Conservation (phyloP, 2,329 filamentous ascomycete species). For the Coleophoma cylindrospora region DNA sequence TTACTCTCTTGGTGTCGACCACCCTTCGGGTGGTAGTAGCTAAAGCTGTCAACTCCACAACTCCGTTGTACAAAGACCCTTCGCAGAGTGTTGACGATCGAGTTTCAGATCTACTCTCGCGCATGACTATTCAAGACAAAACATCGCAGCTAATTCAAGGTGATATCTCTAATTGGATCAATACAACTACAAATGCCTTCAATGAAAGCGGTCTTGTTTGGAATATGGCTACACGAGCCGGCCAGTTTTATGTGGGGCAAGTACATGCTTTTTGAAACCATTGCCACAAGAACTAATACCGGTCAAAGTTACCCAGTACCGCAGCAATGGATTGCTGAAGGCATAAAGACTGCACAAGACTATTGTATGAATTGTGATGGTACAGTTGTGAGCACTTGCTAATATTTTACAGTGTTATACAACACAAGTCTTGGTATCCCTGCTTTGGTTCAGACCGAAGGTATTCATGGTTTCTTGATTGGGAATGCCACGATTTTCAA, state of each 20-base stretch:
- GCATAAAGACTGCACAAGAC: constrained; percentile 61
- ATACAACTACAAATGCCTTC: constrained; percentile 60
- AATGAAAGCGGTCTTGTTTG: constrained; percentile 62
- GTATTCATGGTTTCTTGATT: constrained; percentile 67
- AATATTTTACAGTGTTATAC: constrained; percentile 37
- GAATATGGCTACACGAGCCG: constrained; percentile 48
- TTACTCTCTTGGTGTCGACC: too few relatives aligned
- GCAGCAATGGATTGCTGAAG: constrained; percentile 57
- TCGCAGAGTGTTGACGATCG: constrained; percentile 57
- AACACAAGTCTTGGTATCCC: constrained; percentile 67
- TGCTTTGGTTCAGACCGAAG: constrained; percentile 68
- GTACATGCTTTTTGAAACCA: neutral
- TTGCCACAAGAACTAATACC: neutral
- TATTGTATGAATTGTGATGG: constrained; percentile 35
- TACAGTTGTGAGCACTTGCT: neutral
- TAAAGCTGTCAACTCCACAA: constrained; percentile 1
- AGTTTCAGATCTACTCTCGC: constrained; percentile 60
- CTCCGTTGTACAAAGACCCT: constrained; percentile 57
- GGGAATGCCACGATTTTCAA: constrained; percentile 76
- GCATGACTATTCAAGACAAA: constrained; percentile 74
- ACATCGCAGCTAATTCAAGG: constrained; percentile 64
- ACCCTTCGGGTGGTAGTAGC: neutral
- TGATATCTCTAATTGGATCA: constrained; percentile 70
- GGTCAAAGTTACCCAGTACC: constrained; percentile 49
- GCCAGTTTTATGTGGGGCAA: constrained; percentile 61